Base-by-base conservation (phyloP, 148 eudicot species). In the Agrostemma githago region DNA sequence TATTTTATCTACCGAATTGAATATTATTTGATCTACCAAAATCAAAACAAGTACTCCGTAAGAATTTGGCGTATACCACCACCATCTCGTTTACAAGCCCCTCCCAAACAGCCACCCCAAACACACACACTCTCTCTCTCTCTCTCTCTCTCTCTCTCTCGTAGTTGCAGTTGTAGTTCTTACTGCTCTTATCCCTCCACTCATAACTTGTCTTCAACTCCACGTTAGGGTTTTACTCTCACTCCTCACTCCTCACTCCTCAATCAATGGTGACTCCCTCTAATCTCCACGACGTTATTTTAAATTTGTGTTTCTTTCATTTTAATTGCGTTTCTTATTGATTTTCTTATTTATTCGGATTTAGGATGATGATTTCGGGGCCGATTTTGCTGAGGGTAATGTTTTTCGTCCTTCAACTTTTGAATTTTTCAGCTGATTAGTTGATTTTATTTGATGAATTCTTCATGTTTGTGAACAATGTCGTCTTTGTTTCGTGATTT, bases 161-260 rank as follows among this genome's bases (percentile, higher is more conserved):
- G n/a, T n/a, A n/a, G n/a, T n/a, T 58, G 0, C 34, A 26, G 34
- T 26, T 26, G 34, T 26, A 26, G 34, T 26, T 26, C 34, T 26
- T 26, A 26, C 21, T 8, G 37, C 37, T 11, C 34, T 20, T 60
- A 34, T 60, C 6, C 21, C 38, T 60, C 3, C 61, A 1, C 15
- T 58, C 34, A 17, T 58, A 16, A 26, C 61, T 58, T 58, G 3
- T 16, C 11, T 19, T 10, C 64, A 9, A 6, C 64, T 19, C 3
- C 70, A 62, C 39, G 48, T 72, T 84, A 86, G 87, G 86, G 86
- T 83, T 84, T 76, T 15, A 62, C 9, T 8, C 64, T 46, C n/a
- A n/a, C n/a, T n/a, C n/a, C n/a, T n/a, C n/a, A n/a, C n/a, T n/a
- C n/a, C n/a, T 26, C 17, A 9, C 34, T 46, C 51, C 46, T 14